Base-by-base conservation (phyloP, 352 stramenopile genomes). In the Plasmopara muralis region DNA sequence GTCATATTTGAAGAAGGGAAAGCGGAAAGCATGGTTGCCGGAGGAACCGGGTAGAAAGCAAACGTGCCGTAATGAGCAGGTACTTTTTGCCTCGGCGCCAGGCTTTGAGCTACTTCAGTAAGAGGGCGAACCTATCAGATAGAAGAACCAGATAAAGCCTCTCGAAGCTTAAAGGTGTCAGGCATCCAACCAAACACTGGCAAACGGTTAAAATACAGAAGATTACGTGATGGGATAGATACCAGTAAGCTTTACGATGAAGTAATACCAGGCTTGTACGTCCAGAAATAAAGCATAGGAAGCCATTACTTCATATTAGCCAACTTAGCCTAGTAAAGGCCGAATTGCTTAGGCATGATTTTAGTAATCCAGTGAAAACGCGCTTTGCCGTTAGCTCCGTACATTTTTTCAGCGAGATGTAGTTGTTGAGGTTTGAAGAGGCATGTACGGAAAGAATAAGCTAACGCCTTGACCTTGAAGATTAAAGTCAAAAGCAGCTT, bases 371-470 rank as follows among this genome's bases (percentile, higher is more conserved):
- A 52, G 50, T 3, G 43, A 18, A 18, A 52, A 18, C 9, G 51
- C 13, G 0, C 14, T n/a, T 2, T 28, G 18, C 42, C 50, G 50
- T 4, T 52, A 57, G 16, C 5, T 1, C 4, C 33, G 43, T 51
- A 25, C 15, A 0, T 8, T 42, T 58, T 38, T 15, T 47, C 1
- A 35, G 29, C 25, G 43, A 53, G 5, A 44, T 28, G 0, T 47
- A n/a, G 31, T 37, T 10, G 7, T 37, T 37, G 10, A 12, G 10
- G 31, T 12, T 10, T 37, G 31, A 10, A 57, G 43, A 5, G 34
- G 35, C 2, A 56, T 43, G n/a, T 52, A 57, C 3, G 52, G 43
- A 43, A 58, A 58, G 31, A 52, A 14, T 9, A 58, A 15, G 10
- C 51, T 29, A 8, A 20, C 6, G 0, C 35, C 51, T 52, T 52